A percentile compares a stretch with the other conserved stretches of the same genome.
These are phyloP conservation scores for Posidonia australis DNA, from an alignment of 106 monocot genomes.

Conservation along the genomic window DNA sequence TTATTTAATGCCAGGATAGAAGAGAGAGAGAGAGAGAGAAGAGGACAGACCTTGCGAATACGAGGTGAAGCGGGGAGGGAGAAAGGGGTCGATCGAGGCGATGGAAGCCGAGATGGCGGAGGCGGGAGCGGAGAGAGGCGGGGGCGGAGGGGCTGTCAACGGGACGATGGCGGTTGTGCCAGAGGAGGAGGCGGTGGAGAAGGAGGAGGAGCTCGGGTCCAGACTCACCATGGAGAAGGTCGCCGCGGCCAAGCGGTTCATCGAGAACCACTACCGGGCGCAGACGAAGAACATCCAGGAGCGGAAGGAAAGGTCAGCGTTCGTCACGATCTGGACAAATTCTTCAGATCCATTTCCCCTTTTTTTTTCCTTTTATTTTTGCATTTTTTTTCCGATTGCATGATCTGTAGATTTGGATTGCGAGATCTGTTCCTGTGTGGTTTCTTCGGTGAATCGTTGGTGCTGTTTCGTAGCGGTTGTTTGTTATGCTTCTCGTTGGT, in stretches of 20 bases:
- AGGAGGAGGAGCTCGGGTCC: slow-evolving; percentile 44
- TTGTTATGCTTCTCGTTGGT: too few species aligned
- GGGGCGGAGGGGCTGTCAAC: neutral
- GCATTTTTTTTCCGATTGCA: too few species aligned
- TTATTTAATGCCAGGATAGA: neutral
- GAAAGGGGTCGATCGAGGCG: slow-evolving; percentile 5
- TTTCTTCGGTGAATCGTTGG: too few species aligned
- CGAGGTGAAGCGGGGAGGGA: neutral
- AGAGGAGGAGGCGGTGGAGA: slow-evolving; percentile 10
- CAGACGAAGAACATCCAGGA: slow-evolving; percentile 79
- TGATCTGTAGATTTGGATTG: too few species aligned
- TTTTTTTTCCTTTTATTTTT: neutral
- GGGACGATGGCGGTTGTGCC: slow-evolving; percentile 9
- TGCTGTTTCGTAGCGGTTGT: too few species aligned
- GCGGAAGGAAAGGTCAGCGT: slow-evolving; percentile 49
- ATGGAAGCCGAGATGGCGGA: slow-evolving; percentile 11
- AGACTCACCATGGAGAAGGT: slow-evolving; percentile 67
- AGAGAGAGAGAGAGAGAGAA: neutral
- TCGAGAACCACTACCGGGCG: slow-evolving; percentile 69
- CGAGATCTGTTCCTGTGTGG: too few species aligned
- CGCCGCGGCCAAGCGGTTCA: slow-evolving; percentile 63
- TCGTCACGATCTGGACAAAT: neutral
- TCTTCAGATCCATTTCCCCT: too few species aligned
- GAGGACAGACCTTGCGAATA: neutral
- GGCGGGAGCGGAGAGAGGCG: slow-evolving; percentile 10